phyloP scores from a whole-genome alignment of 768 basidiomycete species.

The Boletellus emodensis region DNA sequence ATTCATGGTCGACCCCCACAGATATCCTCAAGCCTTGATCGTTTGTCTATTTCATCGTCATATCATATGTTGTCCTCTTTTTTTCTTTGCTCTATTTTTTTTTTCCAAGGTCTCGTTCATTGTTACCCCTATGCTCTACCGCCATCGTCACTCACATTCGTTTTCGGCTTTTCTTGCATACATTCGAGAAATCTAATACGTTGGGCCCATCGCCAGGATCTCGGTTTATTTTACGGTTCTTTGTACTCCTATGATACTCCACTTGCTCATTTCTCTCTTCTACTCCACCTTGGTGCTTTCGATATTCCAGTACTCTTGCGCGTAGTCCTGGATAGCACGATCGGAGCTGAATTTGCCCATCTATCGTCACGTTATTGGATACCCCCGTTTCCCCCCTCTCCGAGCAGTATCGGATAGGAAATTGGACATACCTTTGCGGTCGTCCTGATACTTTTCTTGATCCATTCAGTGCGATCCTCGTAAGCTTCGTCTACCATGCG shows the following conservation, averaged over 20 bases:
- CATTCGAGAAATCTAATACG: constrained; percentile 11
- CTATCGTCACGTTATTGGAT: constrained; percentile 32
- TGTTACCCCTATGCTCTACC: not conserved
- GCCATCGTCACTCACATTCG: constrained; percentile 2
- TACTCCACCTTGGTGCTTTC: constrained; percentile 42
- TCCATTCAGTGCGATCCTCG: constrained; percentile 80
- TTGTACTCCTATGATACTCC: constrained; percentile 12
- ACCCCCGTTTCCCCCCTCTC: constrained; percentile 37
- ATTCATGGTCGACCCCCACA: not conserved
- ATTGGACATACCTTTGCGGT: constrained; percentile 74
- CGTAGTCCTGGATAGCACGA: constrained; percentile 88
- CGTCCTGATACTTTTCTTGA: constrained; percentile 84
- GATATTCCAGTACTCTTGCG: constrained; percentile 82
- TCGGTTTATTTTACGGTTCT: not conserved
- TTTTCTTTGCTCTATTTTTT: not conserved
- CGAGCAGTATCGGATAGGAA: constrained; percentile 46
- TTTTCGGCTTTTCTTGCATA: constrained; percentile 1
- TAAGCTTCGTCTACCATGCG: constrained; percentile 88
- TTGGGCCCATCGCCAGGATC: constrained; percentile 10
- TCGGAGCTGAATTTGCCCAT: constrained; percentile 99
- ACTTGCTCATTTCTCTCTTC: not conserved
- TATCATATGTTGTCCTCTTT: constrained; percentile 1
- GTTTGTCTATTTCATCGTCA: not conserved
- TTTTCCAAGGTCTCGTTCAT: constrained; percentile 4
- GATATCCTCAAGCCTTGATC: not conserved